phyloP scores from a whole-genome alignment of 495 filamentous ascomycete genomes.

The Cladorrhinum samala region DNA sequence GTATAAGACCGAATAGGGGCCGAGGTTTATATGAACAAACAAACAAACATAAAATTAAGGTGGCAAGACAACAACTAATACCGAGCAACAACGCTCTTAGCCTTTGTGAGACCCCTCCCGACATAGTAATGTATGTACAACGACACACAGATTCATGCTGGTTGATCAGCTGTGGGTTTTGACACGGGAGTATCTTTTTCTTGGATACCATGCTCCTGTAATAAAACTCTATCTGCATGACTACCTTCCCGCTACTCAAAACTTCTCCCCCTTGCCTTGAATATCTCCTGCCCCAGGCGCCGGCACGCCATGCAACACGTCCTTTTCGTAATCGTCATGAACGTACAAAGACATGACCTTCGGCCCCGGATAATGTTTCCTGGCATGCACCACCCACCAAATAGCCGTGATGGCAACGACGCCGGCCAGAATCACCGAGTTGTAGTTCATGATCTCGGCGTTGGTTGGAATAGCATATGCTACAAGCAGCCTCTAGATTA shows the following conservation, averaged over 20 bases:
- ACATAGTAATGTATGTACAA: too few relatives aligned
- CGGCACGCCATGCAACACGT: not conserved
- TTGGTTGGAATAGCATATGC: slow-evolving; percentile 54
- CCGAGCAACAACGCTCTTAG: too few relatives aligned
- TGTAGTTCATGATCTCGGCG: slow-evolving; percentile 64
- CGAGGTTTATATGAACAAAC: too few relatives aligned
- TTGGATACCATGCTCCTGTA: too few relatives aligned
- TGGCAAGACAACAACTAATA: too few relatives aligned
- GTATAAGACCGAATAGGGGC: too few relatives aligned
- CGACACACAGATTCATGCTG: too few relatives aligned
- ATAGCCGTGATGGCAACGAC: slow-evolving; percentile 45
- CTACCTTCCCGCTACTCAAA: slow-evolving; percentile 1
- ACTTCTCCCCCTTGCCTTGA: not conserved
- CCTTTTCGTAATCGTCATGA: slow-evolving; percentile 21
- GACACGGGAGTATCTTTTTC: too few relatives aligned
- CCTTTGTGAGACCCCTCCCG: too few relatives aligned
- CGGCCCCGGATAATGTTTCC: slow-evolving; percentile 52
- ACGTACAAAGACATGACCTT: slow-evolving; percentile 47
- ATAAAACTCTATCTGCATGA: not conserved
- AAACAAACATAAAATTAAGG: too few relatives aligned
- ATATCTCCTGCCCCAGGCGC: too few relatives aligned
- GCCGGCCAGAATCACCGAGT: slow-evolving; percentile 57
- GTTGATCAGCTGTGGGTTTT: too few relatives aligned
- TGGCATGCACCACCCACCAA: slow-evolving; percentile 61
- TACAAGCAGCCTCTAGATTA: slow-evolving; percentile 14